Evolutionary conservation across 179 eudicot species (phyloP).

Genomic region (Pouteria campechiana): DNA sequence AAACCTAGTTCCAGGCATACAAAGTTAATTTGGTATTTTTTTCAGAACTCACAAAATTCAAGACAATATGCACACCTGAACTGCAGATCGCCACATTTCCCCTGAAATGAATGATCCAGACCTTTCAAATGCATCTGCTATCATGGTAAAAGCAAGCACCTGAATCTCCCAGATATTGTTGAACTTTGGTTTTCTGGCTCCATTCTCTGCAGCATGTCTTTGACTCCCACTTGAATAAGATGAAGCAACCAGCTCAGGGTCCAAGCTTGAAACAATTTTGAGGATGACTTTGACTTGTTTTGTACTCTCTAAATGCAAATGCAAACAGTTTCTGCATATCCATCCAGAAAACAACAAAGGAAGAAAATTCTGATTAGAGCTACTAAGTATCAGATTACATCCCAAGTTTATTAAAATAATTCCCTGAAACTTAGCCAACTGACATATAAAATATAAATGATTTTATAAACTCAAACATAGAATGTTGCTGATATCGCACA

Average conservation of each 20-base stretch:
- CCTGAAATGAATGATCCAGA: conserved; percentile 49
- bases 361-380: neutral
- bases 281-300: conserved; percentile 56
- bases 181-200: conserved; percentile 12
- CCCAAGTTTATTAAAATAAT: neutral
- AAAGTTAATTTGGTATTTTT: conserved; percentile 4
- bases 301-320: conserved; percentile 29
- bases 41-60: conserved; percentile 1
- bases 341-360: conserved; percentile 41
- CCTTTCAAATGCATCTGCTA: conserved; percentile 66
- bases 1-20: conserved; percentile 36
- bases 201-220: conserved; percentile 15
- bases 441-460: too few relatives aligned
- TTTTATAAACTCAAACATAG: too few relatives aligned
- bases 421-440: too few relatives aligned
- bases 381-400: neutral
- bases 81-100: conserved; percentile 56
- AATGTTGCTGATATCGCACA: too few relatives aligned
- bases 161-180: conserved; percentile 61
- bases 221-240: conserved; percentile 21
- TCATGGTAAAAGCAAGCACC: conserved; percentile 46
- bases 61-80: conserved; percentile 37
- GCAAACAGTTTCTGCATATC: conserved; percentile 37
- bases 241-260: conserved; percentile 26
- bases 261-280: conserved; percentile 38